Evolutionary conservation across 2,329 filamentous ascomycete genomes (phyloP).

Genomic region (Rugonectria rugulosa): DNA sequence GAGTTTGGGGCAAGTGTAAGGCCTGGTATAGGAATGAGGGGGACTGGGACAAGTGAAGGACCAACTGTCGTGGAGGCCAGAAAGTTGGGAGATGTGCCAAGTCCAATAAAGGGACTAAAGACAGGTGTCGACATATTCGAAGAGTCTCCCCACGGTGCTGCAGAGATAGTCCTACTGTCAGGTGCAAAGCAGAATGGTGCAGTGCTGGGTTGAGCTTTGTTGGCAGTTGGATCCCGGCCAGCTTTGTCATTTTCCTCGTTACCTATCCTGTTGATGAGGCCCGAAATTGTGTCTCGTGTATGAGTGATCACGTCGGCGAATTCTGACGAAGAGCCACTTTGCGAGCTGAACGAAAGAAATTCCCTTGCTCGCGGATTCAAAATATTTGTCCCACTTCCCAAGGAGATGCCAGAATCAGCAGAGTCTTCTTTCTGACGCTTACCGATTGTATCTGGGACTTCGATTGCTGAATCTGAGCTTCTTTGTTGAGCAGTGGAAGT

Average conservation of each 20-base stretch:
- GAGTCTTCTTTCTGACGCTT: constrained; percentile 20
- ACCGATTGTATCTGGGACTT: neutral
- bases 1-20: neutral
- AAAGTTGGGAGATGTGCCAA: constrained; percentile 1
- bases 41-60: neutral
- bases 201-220: neutral
- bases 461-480: constrained; percentile 20
- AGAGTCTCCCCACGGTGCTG: neutral
- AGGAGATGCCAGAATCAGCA: constrained; percentile 29
- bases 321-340: neutral
- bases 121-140: constrained; percentile 3
- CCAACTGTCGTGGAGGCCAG: neutral
- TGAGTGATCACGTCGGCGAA: neutral
- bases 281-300: neutral
- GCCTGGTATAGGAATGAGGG: neutral
- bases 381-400: constrained; percentile 18
- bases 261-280: no score
- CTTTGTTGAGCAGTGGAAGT: neutral
- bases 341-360: constrained; percentile 40
- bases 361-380: constrained; percentile 46
- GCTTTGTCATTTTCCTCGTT: neutral
- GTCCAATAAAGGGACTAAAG: constrained; percentile 15
- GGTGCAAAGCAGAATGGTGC: neutral
- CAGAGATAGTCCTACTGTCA: neutral
- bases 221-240: neutral